Base-by-base conservation (phyloP, 768 basidiomycete species). In the Cystobasidium onofrii region DNA sequence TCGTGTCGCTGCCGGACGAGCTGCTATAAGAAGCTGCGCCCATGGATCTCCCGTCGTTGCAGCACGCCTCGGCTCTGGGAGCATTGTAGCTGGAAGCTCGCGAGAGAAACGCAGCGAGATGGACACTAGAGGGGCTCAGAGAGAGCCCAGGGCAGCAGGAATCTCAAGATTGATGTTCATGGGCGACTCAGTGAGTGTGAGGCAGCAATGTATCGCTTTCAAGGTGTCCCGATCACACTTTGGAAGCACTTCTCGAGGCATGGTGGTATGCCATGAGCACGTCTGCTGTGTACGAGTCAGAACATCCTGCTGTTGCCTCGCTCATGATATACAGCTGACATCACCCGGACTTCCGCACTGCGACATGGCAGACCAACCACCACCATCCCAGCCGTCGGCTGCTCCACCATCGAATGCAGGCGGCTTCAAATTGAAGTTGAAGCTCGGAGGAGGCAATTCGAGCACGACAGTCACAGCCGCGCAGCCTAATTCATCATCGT, bases 341-440 rank as follows among this genome's bases (percentile, higher is more conserved):
- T n/a, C n/a, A n/a, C n/a, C n/a, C n/a, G n/a, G n/a, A n/a, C 46
- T 50, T 9, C 46, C n/a, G n/a, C 46, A 20, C n/a, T n/a, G n/a
- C 46, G 15, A 15, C 46, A 50, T 50, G 46, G 46, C 46, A 15
- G 46, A 50, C 46, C 46, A 50, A 50, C 46, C 46, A 50, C 46
- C 57, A 27, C 29, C n/a, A n/a, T n/a, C 44, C 10, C 43, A 15
- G 44, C 25, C 39, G 4, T 3, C 41, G 12, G 23, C 29, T 10
- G 20, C 54, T 60, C 29, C 33, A 33, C 55, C 69, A 31, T n/a
- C 69, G 1, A 36, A 34, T 33, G 52, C 55, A 60, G 52, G 50
- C 29, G 52, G 50, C 29, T 71, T 71, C 69, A 71, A 71, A 34
- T 36, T 71, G 10, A 71, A 71, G 69, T 54, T 71, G n/a, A 71